Evolutionary conservation across 805 yeast species (phyloP).

Genomic region (Candida ulmi): DNA sequence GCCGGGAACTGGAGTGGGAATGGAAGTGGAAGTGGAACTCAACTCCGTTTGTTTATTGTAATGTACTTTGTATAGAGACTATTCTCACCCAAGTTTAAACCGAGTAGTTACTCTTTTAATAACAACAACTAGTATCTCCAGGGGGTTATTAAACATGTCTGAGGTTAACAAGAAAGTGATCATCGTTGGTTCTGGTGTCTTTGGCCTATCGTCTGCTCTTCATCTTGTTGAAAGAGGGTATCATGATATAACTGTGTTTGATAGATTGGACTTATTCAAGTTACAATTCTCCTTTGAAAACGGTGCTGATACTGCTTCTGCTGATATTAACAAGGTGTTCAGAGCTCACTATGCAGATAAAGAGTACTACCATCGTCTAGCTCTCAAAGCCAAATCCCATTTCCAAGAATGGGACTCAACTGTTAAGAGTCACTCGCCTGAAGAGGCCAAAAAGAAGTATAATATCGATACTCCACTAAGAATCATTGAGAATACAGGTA

Average conservation of each 20-base stretch:
- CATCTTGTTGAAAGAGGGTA: conserved; percentile 34
- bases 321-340: conserved; percentile 35
- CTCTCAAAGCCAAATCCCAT: conserved; percentile 13
- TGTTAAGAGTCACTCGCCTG: conserved; percentile 1
- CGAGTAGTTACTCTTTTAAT: too few relatives aligned
- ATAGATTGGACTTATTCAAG: conserved; percentile 26
- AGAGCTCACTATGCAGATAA: conserved; percentile 33
- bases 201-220: conserved; percentile 42
- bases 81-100: too few relatives aligned
- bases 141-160: too few relatives aligned
- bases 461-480: conserved; percentile 8
- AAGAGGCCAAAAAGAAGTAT: conserved; percentile 10
- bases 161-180: conserved; percentile 19
- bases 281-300: conserved; percentile 25
- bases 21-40: too few relatives aligned
- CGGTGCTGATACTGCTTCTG: conserved; percentile 38
- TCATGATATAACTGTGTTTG: conserved; percentile 32
- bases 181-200: conserved; percentile 44
- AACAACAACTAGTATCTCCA: too few relatives aligned
- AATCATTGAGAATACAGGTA: conserved; percentile 13
- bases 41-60: too few relatives aligned
- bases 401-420: conserved; percentile 14
- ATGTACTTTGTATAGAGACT: too few relatives aligned
- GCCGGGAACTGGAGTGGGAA: too few relatives aligned
- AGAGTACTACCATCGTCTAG: conserved; percentile 26